Base-by-base conservation (phyloP, 768 basidiomycete genomes). In the Amanita polypyramis region DNA sequence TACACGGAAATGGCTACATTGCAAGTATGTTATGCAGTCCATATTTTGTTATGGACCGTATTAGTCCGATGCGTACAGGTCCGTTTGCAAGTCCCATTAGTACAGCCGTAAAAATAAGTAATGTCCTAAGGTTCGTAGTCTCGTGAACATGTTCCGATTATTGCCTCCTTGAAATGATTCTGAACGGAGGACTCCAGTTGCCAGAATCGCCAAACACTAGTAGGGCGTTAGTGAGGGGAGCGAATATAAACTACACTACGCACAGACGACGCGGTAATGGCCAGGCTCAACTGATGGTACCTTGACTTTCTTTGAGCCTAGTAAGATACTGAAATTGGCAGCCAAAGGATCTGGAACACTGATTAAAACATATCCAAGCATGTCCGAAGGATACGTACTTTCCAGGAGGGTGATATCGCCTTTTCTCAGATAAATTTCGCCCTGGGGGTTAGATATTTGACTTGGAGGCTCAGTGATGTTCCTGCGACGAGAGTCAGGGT, bases 201-300 rank as follows among this genome's bases (percentile, higher is more conserved):
- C 69, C 69, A 40, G 69, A 71, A 55, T 70, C 70, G 17, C 70
- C 69, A 36, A 70, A 58, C 32, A 70, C 69, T 70, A 33, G 12
- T 42, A 23, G n/a, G 14, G 17, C 19, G 32, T 40, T 9, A 49
- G 45, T n/a, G n/a, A 25, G 20, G 37, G 11, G 4, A 12, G 35
- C 14, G 25, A 44, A 25, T 39, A 11, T 27, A 39, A 4, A n/a
- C 25, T 27, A 33, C 15, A 32, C 34, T 46, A 60, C 60, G 49
- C 43, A 61, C 60, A 49, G 46, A 52, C 58, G 34, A 60, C 45
- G 17, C 34, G n/a, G 41, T 57, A 57, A n/a, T 57, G 54, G 35
- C 47, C 55, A 19, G 53, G 27, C 4, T 30, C 14, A 17, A 58
- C 55, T 17, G 44, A 14, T 14, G 60, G 56, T 12, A 58, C 54